phyloP scores from a whole-genome alignment of 1,139 yeast genomes.

The Debaryomyces sp. region DNA sequence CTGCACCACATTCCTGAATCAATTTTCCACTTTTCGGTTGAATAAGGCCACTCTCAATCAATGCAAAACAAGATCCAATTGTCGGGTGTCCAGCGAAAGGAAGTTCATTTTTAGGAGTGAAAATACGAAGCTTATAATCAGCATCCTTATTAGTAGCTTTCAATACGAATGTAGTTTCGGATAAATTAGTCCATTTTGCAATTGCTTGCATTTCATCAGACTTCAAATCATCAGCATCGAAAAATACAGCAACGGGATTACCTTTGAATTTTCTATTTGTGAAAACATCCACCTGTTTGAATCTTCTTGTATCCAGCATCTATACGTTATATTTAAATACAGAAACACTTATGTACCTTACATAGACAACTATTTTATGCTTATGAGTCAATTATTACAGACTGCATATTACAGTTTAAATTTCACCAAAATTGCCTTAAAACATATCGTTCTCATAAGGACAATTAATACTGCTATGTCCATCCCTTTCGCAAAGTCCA shows the following conservation, averaged over 20 bases:
- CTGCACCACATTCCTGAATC: slow-evolving; percentile 48
- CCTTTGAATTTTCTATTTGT: slow-evolving; percentile 45
- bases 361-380: no score
- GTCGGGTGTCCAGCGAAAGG: slow-evolving; percentile 69
- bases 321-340: neutral
- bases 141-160: slow-evolving; percentile 36
- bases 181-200: slow-evolving; percentile 59
- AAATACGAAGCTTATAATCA: slow-evolving; percentile 51
- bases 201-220: slow-evolving; percentile 44
- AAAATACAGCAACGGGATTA: slow-evolving; percentile 58
- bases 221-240: slow-evolving; percentile 33
- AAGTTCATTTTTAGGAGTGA: slow-evolving; percentile 46
- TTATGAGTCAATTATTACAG: neutral
- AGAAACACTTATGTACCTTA: neutral
- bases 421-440: slow-evolving; percentile 14
- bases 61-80: slow-evolving; percentile 51
- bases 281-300: slow-evolving; percentile 57
- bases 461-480: slow-evolving; percentile 85
- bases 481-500: slow-evolving; percentile 87
- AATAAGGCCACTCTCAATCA: slow-evolving; percentile 33
- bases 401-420: neutral
- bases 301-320: slow-evolving; percentile 13
- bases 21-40: slow-evolving; percentile 27
- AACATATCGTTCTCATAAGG: slow-evolving; percentile 74
- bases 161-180: slow-evolving; percentile 55